phyloP scores from a whole-genome alignment of 208 protist genomes.

The Plasmodiophora brassicae region DNA sequence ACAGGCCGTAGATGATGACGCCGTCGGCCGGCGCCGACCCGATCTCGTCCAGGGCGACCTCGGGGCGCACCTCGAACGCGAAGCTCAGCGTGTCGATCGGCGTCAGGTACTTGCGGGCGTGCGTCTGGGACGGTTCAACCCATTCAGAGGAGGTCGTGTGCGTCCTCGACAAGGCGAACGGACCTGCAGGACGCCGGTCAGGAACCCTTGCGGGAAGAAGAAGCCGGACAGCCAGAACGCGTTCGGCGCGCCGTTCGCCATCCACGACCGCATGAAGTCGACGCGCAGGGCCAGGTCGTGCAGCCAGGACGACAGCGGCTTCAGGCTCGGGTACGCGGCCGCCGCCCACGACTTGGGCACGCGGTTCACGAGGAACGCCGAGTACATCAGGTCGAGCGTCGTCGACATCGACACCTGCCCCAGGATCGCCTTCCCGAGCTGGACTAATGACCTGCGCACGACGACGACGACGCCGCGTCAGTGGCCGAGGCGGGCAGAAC shows the following conservation, averaged over 20 bases:
- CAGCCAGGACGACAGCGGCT: slow-evolving; percentile 89
- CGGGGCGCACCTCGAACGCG: slow-evolving; percentile 73
- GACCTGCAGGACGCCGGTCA: slow-evolving; percentile 88
- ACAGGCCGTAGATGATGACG: slow-evolving; percentile 91
- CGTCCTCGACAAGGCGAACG: background rate
- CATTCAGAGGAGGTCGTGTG: slow-evolving; percentile 39
- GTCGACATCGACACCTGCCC: slow-evolving; percentile 91
- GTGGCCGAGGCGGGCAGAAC: background rate
- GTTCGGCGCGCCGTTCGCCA: slow-evolving; percentile 78
- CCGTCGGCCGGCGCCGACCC: slow-evolving; percentile 70
- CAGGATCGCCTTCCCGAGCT: slow-evolving; percentile 87
- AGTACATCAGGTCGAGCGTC: slow-evolving; percentile 88
- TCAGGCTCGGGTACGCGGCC: slow-evolving; percentile 87
- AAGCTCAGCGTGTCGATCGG: slow-evolving; percentile 92
- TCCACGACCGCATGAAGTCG: slow-evolving; percentile 85
- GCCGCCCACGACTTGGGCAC: slow-evolving; percentile 83
- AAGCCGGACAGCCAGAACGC: slow-evolving; percentile 90
- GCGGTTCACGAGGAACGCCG: slow-evolving; percentile 82
- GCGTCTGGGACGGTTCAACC: slow-evolving; percentile 48
- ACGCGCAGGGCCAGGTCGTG: slow-evolving; percentile 83
- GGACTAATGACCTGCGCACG: background rate
- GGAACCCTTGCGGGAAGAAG: slow-evolving; percentile 96
- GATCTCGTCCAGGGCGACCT: slow-evolving; percentile 59
- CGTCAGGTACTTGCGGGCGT: slow-evolving; percentile 83
- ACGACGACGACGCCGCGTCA: background rate